Evolutionary conservation across 2,329 filamentous ascomycete species (phyloP).

Genomic region (Parasarocladium wereldwijsianum): DNA sequence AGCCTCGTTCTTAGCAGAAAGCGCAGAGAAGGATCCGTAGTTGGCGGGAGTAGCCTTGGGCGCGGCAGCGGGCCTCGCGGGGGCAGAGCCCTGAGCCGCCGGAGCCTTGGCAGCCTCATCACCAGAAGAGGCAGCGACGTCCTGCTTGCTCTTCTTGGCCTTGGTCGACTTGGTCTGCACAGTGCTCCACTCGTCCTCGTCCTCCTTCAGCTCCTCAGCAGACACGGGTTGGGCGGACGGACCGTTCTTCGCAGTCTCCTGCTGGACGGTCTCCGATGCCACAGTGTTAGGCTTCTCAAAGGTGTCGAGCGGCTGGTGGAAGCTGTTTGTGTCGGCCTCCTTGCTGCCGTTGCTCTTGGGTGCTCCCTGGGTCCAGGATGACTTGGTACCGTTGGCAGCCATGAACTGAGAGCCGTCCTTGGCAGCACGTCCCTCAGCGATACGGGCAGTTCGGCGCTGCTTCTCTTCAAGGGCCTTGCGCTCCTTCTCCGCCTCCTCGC

Average conservation of each 20-base stretch:
- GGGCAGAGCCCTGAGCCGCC: constrained; percentile 14
- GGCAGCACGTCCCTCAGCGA: constrained; percentile 67
- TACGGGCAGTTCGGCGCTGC: constrained; percentile 67
- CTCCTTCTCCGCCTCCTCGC: constrained; percentile 65
- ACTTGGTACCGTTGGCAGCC: constrained; percentile 26
- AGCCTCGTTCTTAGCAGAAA: constrained; percentile 25
- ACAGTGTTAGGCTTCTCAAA: constrained; percentile 35
- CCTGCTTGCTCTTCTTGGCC: constrained; percentile 20
- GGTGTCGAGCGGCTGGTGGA: constrained; percentile 41
- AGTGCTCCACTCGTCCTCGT: constrained; percentile 43
- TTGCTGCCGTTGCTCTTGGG: constrained; percentile 18
- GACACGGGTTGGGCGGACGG: no score
- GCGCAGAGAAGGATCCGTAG: constrained; percentile 34
- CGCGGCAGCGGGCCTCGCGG: constrained; percentile 14
- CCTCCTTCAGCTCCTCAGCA: constrained; percentile 37
- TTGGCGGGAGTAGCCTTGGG: constrained; percentile 16
- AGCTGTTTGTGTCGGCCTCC: constrained; percentile 17
- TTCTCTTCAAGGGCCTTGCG: constrained; percentile 66
- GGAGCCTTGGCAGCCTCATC: constrained; percentile 12
- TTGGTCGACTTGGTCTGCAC: constrained; percentile 34
- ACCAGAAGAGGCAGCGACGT: constrained; percentile 17
- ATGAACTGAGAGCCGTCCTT: constrained; percentile 60
- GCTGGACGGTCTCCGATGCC: constrained; percentile 40
- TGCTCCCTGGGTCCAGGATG: constrained; percentile 26
- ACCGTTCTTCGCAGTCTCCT: constrained; percentile 49